Evolutionary conservation across 176 grass and related monocot species (phyloP).

Genomic region (Pontederia paniculata): DNA sequence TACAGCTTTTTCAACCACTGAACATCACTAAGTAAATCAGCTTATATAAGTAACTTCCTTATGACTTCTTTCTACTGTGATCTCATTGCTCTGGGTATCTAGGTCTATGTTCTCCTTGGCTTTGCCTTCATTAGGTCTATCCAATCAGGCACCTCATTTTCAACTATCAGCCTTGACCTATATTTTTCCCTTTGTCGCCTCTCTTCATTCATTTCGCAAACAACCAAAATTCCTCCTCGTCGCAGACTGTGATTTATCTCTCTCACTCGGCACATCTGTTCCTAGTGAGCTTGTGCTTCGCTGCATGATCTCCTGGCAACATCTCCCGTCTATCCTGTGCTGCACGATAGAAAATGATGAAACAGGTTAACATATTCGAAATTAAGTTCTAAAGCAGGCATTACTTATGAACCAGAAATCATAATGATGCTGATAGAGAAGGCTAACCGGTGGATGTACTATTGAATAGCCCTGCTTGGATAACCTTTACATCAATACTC

Average conservation of each 20-base stretch:
- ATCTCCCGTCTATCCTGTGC: conserved; percentile 81
- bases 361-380: neutral
- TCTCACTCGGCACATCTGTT: conserved; percentile 92
- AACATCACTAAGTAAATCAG: conserved; percentile 57
- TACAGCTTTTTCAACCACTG: conserved; percentile 88
- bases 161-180: conserved; percentile 79
- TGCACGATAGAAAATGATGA: conserved; percentile 25
- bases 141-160: conserved; percentile 86
- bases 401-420: neutral
- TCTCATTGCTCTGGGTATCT: conserved; percentile 27
- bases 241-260: conserved; percentile 84
- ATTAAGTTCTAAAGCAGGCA: neutral
- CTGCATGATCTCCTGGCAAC: conserved; percentile 88
- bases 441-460: conserved; percentile 84
- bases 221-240: conserved; percentile 86
- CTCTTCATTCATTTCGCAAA: conserved; percentile 99
- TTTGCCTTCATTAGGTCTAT: conserved; percentile 29
- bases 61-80: conserved; percentile 51
- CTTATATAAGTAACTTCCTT: conserved; percentile 97
- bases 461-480: conserved; percentile 94
- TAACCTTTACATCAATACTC: conserved; percentile 98
- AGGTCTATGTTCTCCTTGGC: conserved; percentile 26
- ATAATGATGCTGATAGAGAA: conserved; percentile 10
- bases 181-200: conserved; percentile 84
- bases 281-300: conserved; percentile 89